A percentile compares a stretch with the other conserved stretches of the same genome.
Conservation (phyloP, 495 filamentous ascomycete genomes). For the Aspergillus mulundensis region DNA sequence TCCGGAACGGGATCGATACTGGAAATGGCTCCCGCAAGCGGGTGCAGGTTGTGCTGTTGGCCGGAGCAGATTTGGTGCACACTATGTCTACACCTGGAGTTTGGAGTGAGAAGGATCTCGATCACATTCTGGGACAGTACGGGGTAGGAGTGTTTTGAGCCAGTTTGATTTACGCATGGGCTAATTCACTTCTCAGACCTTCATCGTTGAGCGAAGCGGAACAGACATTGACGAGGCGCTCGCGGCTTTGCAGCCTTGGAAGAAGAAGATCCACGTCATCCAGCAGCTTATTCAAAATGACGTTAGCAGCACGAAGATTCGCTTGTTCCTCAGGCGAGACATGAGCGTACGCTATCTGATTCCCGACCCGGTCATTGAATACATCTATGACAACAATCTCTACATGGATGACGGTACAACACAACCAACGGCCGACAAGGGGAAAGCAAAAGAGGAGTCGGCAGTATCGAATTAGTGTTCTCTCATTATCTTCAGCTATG, state of each 20-base stretch:
- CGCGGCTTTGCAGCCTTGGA: constrained; percentile 65
- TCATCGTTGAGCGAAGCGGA: constrained; percentile 86
- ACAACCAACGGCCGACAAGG: constrained; percentile 36
- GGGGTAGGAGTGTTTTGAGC: constrained; percentile 44
- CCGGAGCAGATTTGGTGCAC: constrained; percentile 80
- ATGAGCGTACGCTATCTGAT: constrained; percentile 71
- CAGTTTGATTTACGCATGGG: not conserved
- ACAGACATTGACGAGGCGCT: constrained; percentile 84
- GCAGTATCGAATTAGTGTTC: constrained; percentile 13
- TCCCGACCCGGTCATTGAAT: constrained; percentile 64
- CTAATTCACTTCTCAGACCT: constrained; percentile 44
- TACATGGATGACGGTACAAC: constrained; percentile 61
- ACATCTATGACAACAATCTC: constrained; percentile 70
- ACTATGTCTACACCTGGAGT: constrained; percentile 75
- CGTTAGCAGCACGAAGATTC: constrained; percentile 84
- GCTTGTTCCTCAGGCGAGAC: constrained; percentile 74
- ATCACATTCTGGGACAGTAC: constrained; percentile 81
- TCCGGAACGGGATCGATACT: constrained; percentile 67
- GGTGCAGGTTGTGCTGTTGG: constrained; percentile 69
- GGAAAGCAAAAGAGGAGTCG: constrained; percentile 23
- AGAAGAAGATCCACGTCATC: constrained; percentile 80
- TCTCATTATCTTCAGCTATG: not conserved
- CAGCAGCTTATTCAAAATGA: constrained; percentile 88
- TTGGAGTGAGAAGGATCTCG: constrained; percentile 78
- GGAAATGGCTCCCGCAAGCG: constrained; percentile 55